These are phyloP conservation scores for Smallanthus sonchifolius DNA, from an alignment of 129 eudicot species.

Conservation along the genomic window DNA sequence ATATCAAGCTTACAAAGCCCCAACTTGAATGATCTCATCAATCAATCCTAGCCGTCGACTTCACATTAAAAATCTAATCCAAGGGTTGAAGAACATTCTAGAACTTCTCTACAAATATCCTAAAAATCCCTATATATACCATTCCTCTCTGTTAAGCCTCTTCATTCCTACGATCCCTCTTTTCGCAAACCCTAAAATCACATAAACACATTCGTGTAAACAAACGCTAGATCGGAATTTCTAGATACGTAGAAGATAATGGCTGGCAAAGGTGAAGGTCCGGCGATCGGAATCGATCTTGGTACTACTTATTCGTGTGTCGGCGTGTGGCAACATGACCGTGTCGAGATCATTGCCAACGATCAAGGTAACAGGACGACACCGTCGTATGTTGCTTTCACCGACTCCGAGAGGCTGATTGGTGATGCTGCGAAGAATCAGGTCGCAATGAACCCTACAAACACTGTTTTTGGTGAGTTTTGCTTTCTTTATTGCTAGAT, in stretches of 20 bases:
- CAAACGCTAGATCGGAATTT: neutral
- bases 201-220: neutral
- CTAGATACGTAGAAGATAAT: neutral
- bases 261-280: conserved; percentile 35
- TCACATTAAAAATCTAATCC: neutral
- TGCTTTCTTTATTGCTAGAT: neutral
- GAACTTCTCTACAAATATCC: neutral
- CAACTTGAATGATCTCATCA: neutral
- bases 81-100: conserved; percentile 21
- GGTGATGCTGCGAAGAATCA: conserved; percentile 34
- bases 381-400: conserved; percentile 31
- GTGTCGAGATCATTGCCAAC: conserved; percentile 31
- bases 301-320: conserved; percentile 32
- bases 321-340: conserved; percentile 34
- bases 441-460: conserved; percentile 26
- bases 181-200: neutral
- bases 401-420: conserved; percentile 28
- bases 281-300: conserved; percentile 30
- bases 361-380: conserved; percentile 36
- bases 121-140: neutral
- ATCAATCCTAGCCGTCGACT: conserved; percentile 16
- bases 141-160: neutral
- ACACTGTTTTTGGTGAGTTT: conserved; percentile 31
- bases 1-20: neutral
- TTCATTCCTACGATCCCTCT: neutral